Conservation (phyloP, 2,329 filamentous ascomycete species). For the Sporothrix euskadiensis region DNA sequence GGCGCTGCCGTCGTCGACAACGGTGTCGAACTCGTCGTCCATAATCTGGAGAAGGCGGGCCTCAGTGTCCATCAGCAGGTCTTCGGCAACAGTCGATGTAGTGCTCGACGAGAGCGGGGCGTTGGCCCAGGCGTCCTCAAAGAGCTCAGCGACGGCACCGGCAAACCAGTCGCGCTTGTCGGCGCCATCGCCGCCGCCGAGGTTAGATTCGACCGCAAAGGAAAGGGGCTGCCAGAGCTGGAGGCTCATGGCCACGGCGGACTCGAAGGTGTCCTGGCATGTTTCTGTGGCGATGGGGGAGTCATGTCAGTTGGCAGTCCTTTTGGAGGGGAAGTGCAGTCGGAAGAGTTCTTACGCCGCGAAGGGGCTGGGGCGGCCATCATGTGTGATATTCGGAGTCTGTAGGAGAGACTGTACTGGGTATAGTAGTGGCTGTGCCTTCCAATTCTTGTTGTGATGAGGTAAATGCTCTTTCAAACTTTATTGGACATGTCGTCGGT, state of each 20-base stretch:
- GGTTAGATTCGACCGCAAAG: conserved; percentile 81
- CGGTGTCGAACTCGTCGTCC: conserved; percentile 92
- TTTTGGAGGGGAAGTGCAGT: background rate
- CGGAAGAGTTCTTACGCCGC: conserved; percentile 17
- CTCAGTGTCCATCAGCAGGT: conserved; percentile 78
- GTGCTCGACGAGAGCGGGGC: conserved; percentile 34
- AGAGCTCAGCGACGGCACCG: conserved; percentile 79
- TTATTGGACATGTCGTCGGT: background rate
- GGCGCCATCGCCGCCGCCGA: conserved; percentile 78
- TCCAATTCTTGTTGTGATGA: background rate
- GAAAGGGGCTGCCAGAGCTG: conserved; percentile 86
- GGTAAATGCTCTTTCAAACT: background rate
- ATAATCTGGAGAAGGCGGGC: conserved; percentile 84
- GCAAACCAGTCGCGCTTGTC: conserved; percentile 98
- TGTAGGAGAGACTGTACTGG: background rate
- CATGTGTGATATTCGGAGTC: background rate
- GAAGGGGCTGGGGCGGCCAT: conserved; percentile 25
- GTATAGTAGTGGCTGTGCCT: background rate
- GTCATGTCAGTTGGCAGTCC: background rate
- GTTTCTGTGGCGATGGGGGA: conserved; percentile 44
- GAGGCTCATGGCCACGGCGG: conserved; percentile 80
- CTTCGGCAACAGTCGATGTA: conserved; percentile 40
- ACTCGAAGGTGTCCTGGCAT: conserved; percentile 72
- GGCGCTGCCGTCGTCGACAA: conserved; percentile 85
- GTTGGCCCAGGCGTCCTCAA: conserved; percentile 45